Evolutionary conservation across 2,329 filamentous ascomycete species (phyloP), one percentile per base, ranked within the genome.

Genomic region (Reticulascus tulasneorum): DNA sequence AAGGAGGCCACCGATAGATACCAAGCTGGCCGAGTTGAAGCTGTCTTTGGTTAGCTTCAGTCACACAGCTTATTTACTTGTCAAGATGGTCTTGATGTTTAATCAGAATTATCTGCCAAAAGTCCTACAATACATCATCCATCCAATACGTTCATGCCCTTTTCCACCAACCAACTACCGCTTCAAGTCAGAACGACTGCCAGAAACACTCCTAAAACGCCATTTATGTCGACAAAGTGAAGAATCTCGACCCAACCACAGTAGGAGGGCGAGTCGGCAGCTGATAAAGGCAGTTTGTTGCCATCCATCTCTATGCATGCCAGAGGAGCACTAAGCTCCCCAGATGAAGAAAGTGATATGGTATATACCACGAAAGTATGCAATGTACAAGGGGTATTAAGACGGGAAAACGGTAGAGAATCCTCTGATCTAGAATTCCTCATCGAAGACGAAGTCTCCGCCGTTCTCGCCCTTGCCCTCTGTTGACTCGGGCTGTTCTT

Each of bases 381-480:
- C 42, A 44, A 44, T 21, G 28, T 47, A 46, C 43, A 35, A 44
- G 40, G n/a, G 47, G 40, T 48, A 49, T 47, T 38, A 34, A 15
- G 32, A 41, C 37, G 18, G 47, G 48, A 26, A 35, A 34, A 44
- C 33, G 43, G 19, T 19, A 32, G 38, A 42, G 7, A 36, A 37
- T 42, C 24, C 28, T 26, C 29, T 31, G 46, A 59, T 73, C 75
- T 86, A 97, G 60, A 98, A 98, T 70, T 98, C 93, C 50, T 97
- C 91, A 51, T 97, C 90, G 55, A 98, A 97, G 62, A 68, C 75
- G 70, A 98, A 94, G 69, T 91, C 88, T 46, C 87, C 86, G 23
- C 75, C 76, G 47, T 79, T 79, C 55, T 74, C 71, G 47, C 63
- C 63, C 62, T 75, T 69, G 45, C 69, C 60, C 42, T 79, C 67